Percentiles rank a stretch among this genome's conserved stretches.
These are phyloP conservation scores for Biscogniauxia mediterranea DNA, from an alignment of 2,329 filamentous ascomycete genomes.

Conservation along the genomic window DNA sequence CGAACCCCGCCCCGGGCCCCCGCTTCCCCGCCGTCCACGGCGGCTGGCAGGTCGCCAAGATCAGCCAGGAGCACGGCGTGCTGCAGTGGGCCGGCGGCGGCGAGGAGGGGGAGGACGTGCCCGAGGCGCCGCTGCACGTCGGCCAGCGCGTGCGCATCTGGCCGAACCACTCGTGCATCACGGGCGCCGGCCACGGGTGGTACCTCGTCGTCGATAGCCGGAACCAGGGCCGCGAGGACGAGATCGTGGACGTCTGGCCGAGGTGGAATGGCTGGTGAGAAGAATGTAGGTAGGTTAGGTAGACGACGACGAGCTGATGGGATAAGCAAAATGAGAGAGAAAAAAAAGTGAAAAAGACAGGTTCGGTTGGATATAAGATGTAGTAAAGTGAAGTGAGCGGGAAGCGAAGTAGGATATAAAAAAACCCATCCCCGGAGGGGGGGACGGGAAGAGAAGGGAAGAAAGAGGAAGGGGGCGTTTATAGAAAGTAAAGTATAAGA, in stretches of 20 bases:
- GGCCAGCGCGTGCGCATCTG: conserved; percentile 70
- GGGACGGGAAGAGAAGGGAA: too few relatives aligned
- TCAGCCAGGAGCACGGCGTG: conserved; percentile 79
- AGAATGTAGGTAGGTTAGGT: background rate
- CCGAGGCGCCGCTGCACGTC: conserved; percentile 49
- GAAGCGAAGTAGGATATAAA: too few relatives aligned
- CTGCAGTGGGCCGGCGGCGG: conserved; percentile 54
- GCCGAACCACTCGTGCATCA: conserved; percentile 81
- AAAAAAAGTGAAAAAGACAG: background rate
- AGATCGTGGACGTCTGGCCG: conserved; percentile 73
- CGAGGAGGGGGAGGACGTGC: conserved; percentile 40
- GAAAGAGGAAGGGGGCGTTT: too few relatives aligned
- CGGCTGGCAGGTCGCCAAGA: conserved; percentile 66
- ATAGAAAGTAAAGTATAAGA: too few relatives aligned
- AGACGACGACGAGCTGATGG: too few relatives aligned
- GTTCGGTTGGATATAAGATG: too few relatives aligned
- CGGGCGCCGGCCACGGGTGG: conserved; percentile 68
- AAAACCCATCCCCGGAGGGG: too few relatives aligned
- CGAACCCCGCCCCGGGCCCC: conserved; percentile 37
- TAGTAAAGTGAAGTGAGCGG: too few relatives aligned
- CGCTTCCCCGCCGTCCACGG: conserved; percentile 42
- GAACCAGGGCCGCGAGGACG: conserved; percentile 49
- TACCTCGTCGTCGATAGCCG: conserved; percentile 72
- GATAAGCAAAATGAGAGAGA: background rate
- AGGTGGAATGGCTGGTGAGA: conserved; percentile 68